phyloP scores from a whole-genome alignment of 2,329 filamentous ascomycete genomes.

The Alternaria tenuissima region DNA sequence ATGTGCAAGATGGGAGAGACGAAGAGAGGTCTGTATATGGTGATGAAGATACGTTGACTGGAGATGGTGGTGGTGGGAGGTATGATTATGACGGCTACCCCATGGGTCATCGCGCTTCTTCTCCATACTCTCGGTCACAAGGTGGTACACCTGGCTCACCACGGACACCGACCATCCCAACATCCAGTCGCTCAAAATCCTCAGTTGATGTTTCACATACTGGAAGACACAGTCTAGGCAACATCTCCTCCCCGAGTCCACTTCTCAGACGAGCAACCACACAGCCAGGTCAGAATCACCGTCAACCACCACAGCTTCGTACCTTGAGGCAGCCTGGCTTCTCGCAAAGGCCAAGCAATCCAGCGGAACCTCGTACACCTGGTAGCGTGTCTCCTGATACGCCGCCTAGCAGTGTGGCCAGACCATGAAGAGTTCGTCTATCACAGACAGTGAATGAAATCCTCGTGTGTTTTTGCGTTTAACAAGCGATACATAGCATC shows the following conservation, averaged over 20 bases:
- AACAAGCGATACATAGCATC: neutral
- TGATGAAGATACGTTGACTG: neutral
- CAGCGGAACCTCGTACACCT: constrained; percentile 22
- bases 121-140: constrained; percentile 27
- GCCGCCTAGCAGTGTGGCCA: constrained; percentile 37
- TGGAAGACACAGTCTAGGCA: constrained; percentile 12
- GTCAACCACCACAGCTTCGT: constrained; percentile 22
- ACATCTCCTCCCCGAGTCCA: constrained; percentile 43
- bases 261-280: constrained; percentile 45
- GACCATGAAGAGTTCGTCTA: neutral
- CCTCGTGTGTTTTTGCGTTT: neutral
- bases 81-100: constrained; percentile 47
- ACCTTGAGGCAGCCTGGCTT: constrained; percentile 30
- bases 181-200: constrained; percentile 8
- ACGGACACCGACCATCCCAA: neutral
- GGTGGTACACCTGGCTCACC: constrained; percentile 25
- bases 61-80: constrained; percentile 1
- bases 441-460: neutral
- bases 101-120: constrained; percentile 22
- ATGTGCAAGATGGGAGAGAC: neutral
- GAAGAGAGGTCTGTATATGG: neutral
- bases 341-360: neutral
- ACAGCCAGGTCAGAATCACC: constrained; percentile 26
- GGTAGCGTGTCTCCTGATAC: constrained; percentile 36
- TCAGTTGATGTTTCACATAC: constrained; percentile 27